Conservation (phyloP, 148 eudicot genomes). For the Amaranthus cruentus region DNA sequence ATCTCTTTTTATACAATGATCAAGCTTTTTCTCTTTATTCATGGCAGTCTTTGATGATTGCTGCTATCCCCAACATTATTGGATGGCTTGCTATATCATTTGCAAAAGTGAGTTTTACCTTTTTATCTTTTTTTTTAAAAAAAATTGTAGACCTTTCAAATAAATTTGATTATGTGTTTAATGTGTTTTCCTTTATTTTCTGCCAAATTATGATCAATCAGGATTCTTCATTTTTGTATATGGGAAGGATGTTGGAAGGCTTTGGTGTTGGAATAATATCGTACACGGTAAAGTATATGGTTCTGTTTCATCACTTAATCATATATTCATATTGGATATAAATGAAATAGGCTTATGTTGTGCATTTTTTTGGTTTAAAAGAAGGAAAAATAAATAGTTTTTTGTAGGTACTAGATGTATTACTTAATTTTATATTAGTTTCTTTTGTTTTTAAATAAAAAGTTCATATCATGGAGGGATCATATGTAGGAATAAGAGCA, state of each 20-base stretch:
- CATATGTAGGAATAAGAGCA: no score
- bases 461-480: no score
- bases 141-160: no score
- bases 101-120: constrained; percentile 59
- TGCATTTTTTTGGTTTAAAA: no score
- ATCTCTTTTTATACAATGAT: neutral
- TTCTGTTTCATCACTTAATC: constrained; percentile 2
- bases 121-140: neutral
- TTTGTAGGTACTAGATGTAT: no score
- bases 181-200: neutral
- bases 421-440: no score
- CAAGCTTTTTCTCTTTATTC: constrained; percentile 14
- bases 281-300: constrained; percentile 48
- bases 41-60: constrained; percentile 90
- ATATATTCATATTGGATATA: no score
- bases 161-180: neutral
- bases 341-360: no score
- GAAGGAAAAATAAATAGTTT: no score
- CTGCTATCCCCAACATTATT: constrained; percentile 87
- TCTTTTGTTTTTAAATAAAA: no score
- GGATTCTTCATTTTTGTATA: constrained; percentile 83
- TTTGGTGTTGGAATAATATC: constrained; percentile 96
- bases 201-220: constrained; percentile 18
- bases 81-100: constrained; percentile 96
- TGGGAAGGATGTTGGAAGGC: constrained; percentile 97